A percentile compares a stretch with the other conserved stretches of the same genome.
Conservation (phyloP, 2,329 filamentous ascomycete genomes). For the Epichloe sylvatica region DNA sequence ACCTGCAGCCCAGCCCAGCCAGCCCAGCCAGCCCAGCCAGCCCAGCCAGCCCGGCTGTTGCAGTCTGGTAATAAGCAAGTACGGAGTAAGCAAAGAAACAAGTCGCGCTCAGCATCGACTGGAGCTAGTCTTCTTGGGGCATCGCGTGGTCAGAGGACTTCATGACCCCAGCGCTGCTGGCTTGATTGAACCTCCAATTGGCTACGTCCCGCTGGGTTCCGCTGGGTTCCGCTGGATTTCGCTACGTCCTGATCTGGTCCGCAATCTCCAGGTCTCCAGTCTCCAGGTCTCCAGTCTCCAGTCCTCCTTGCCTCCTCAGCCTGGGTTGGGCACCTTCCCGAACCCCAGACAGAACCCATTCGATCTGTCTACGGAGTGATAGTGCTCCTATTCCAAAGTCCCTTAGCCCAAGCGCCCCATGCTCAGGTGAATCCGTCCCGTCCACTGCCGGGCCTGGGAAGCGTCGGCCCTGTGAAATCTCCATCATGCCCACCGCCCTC, state of each 20-base stretch:
- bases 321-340: background rate
- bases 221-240: background rate
- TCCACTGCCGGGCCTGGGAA: conserved; percentile 2
- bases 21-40: too few relatives aligned
- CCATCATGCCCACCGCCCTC: conserved; percentile 7
- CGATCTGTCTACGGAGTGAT: background rate
- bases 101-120: too few relatives aligned
- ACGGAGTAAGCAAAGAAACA: too few relatives aligned
- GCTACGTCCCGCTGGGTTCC: background rate
- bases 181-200: background rate
- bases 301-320: background rate
- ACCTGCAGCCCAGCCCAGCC: background rate
- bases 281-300: background rate
- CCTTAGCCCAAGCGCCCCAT: background rate
- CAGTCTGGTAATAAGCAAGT: background rate
- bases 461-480: conserved; percentile 2
- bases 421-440: conserved; percentile 1
- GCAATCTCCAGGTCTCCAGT: background rate
- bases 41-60: background rate
- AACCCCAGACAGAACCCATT: conserved; percentile 1
- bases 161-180: background rate
- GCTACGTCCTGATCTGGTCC: background rate
- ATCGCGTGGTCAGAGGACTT: background rate
- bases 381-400: background rate
- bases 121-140: background rate